Percentiles rank a stretch among this genome's conserved stretches.
phyloP scores from a whole-genome alignment of 2,329 filamentous ascomycete species.

The Fusarium paranaense region DNA sequence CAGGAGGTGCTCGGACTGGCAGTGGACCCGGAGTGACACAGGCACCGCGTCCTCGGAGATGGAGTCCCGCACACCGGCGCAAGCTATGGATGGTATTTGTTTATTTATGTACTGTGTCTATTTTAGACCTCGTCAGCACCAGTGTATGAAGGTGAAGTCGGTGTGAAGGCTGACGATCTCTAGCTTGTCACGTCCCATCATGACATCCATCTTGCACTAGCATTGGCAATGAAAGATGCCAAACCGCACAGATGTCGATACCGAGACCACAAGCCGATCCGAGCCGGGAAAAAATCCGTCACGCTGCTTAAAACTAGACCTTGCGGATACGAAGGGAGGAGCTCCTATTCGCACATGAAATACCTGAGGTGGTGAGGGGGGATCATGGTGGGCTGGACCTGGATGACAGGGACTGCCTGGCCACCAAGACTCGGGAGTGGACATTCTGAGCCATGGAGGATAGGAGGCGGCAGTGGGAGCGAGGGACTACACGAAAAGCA shows the following conservation, averaged over 20 bases:
- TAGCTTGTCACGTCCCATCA: constrained; percentile 18
- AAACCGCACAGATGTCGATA: constrained; percentile 9
- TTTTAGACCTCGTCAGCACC: background rate
- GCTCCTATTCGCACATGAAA: constrained; percentile 11
- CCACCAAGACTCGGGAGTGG: constrained; percentile 9
- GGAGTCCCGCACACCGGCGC: constrained; percentile 1
- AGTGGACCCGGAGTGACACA: constrained; percentile 25
- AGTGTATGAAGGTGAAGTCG: constrained; percentile 7
- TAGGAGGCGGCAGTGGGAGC: background rate
- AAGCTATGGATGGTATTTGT: background rate
- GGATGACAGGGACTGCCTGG: constrained; percentile 23
- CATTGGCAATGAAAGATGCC: constrained; percentile 9
- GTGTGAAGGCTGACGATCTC: background rate
- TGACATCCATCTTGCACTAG: constrained; percentile 20
- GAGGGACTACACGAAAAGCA: background rate
- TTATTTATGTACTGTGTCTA: background rate
- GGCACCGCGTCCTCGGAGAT: constrained; percentile 4
- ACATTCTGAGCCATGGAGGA: constrained; percentile 3
- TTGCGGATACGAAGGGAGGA: background rate
- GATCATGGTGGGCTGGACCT: constrained; percentile 13
- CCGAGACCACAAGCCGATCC: background rate
- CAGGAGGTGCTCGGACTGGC: constrained; percentile 31
- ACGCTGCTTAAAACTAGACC: constrained; percentile 1
- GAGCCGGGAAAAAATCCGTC: background rate
- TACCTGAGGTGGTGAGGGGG: constrained; percentile 9